Evolutionary conservation across 768 basidiomycete genomes (phyloP).

Genomic region (Podaxis sp.): DNA sequence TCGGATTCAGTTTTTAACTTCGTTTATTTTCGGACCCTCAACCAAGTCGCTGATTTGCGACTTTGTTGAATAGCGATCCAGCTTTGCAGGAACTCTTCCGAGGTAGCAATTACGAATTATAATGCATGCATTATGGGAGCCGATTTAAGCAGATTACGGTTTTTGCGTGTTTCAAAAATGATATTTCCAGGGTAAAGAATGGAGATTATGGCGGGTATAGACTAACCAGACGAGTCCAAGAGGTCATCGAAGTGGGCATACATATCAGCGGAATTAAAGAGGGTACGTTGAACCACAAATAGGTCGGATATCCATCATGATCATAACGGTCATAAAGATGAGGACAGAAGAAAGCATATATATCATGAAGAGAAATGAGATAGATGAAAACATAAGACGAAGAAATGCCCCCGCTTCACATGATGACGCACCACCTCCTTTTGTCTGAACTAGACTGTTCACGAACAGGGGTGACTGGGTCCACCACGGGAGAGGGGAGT

Average conservation of each 20-base stretch:
- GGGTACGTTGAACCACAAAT: neutral
- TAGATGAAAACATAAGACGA: neutral
- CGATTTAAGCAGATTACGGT: neutral
- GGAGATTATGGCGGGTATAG: conserved; percentile 4
- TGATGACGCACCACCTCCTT: conserved; percentile 16
- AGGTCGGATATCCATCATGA: neutral
- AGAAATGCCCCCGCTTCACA: conserved; percentile 8
- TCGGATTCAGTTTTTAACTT: neutral
- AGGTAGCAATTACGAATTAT: neutral
- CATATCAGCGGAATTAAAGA: neutral
- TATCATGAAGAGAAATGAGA: neutral
- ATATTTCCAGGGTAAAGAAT: neutral
- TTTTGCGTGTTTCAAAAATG: neutral
- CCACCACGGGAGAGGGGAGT: conserved; percentile 7
- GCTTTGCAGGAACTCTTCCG: neutral
- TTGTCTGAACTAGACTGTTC: conserved; percentile 12
- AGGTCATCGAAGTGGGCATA: neutral
- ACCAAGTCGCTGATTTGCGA: no score
- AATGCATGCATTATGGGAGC: no score
- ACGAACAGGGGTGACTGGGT: conserved; percentile 9
- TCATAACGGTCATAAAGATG: conserved; percentile 7
- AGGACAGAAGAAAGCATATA: neutral
- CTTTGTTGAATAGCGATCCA: no score
- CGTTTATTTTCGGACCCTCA: no score
- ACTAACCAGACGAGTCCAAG: conserved; percentile 6